Conservation (phyloP, 1,139 yeast species). For the Spencermartinsiella ligniputridi region DNA sequence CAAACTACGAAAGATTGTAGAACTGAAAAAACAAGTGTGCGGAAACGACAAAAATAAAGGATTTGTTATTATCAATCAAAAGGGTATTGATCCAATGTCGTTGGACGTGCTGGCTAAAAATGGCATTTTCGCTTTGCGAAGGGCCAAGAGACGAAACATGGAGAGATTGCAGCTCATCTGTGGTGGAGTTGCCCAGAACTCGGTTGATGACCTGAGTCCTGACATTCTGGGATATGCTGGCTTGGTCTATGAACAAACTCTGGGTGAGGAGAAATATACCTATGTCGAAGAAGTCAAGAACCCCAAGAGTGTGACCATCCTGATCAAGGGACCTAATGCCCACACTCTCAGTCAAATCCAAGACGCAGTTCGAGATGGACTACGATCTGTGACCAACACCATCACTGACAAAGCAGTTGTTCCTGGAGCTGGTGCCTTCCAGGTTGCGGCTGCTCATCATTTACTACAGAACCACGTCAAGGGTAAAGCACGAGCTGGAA, state of each 20-base stretch:
- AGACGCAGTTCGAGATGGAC: constrained; percentile 96
- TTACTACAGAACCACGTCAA: constrained; percentile 51
- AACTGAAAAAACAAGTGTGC: constrained; percentile 87
- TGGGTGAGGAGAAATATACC: constrained; percentile 97
- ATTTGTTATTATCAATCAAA: constrained; percentile 94
- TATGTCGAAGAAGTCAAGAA: constrained; percentile 88
- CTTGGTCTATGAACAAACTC: constrained; percentile 80
- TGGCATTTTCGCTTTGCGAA: constrained; percentile 87
- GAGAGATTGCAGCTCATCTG: constrained; percentile 94
- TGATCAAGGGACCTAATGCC: constrained; percentile 89
- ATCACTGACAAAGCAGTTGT: constrained; percentile 78
- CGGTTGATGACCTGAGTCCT: constrained; percentile 90
- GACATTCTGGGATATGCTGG: constrained; percentile 88
- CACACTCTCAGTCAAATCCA: constrained; percentile 88
- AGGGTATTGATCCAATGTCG: constrained; percentile 99
- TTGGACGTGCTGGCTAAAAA: constrained; percentile 90
- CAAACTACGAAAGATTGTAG: constrained; percentile 85
- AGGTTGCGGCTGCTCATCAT: constrained; percentile 73
- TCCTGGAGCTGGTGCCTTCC: constrained; percentile 98
- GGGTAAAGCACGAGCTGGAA: constrained; percentile 87
- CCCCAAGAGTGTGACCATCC: constrained; percentile 86
- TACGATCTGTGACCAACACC: constrained; percentile 91
- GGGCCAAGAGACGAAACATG: constrained; percentile 99
- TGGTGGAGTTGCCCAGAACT: constrained; percentile 97
- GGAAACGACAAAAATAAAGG: constrained; percentile 68